Percentiles rank a stretch among this genome's conserved stretches.
phyloP scores from a whole-genome alignment of 306 rosid genomes.

The Datisca glomerata region DNA sequence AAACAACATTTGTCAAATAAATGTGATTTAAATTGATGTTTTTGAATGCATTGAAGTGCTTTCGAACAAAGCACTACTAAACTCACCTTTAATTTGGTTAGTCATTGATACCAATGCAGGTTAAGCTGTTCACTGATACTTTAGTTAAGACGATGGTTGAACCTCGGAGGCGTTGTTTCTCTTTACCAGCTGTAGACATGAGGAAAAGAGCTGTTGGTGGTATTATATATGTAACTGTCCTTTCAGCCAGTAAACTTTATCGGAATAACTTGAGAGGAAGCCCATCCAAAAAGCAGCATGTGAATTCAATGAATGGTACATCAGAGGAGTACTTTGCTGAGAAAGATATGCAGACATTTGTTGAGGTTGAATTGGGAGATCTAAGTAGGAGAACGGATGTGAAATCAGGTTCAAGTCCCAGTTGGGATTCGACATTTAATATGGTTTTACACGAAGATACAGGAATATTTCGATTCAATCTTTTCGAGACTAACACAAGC shows the following conservation, averaged over 20 bases:
- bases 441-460: constrained; percentile 80
- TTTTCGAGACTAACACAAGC: constrained; percentile 50
- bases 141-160: constrained; percentile 91
- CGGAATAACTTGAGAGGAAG: constrained; percentile 51
- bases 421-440: constrained; percentile 85
- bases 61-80: not conserved
- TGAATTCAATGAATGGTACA: constrained; percentile 27
- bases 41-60: too few species aligned
- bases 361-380: constrained; percentile 79
- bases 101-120: constrained; percentile 34
- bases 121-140: constrained; percentile 63
- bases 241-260: constrained; percentile 68
- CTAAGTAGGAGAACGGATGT: constrained; percentile 66
- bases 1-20: too few species aligned
- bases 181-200: constrained; percentile 69
- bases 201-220: constrained; percentile 82
- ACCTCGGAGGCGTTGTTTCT: constrained; percentile 82
- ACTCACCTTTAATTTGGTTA: not conserved
- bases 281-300: constrained; percentile 41
- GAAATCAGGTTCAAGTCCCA: constrained; percentile 60
- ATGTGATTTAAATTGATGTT: too few species aligned
- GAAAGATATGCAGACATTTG: constrained; percentile 70
- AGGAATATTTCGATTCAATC: constrained; percentile 67
- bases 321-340: constrained; percentile 41
- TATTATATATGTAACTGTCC: constrained; percentile 56